Evolutionary conservation across 2,329 filamentous ascomycete genomes (phyloP), one percentile per base, ranked within the genome.

Genomic region (Neurospora crassa): DNA sequence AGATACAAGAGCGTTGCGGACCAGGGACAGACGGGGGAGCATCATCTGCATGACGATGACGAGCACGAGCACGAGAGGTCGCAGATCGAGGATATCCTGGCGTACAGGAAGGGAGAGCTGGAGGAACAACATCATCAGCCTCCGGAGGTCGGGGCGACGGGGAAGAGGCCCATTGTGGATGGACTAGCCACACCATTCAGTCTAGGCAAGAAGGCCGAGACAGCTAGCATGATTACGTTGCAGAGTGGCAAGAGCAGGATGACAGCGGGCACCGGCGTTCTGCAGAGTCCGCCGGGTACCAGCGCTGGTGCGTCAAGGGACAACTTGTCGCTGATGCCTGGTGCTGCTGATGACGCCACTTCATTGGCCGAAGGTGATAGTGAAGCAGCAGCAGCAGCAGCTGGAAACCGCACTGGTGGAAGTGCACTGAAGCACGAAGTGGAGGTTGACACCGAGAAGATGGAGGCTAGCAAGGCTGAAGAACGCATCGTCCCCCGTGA

Each of bases 141-240:
- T 0, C 80, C 85, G 67, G 80, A 84, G 73, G 82, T 87, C 0
- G 87, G 86, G 0, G 83, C 85, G 3, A 83, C 85, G 0, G 87
- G 87, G 5, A 91, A 90, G 76, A 83, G 91, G 2, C 90, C 91
- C 0, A 89, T 89, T 67, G 83, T 91, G 6, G 88, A 88, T 24
- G 90, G 91, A 0, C 87, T 93, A 37, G 91, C 92, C 0, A 86
- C 92, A 75, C 92, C 92, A 0, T 94, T 94, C 77, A 91, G 87
- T 71, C 79, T 94, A 16, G 86, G 86, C 69, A 86, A 86, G 73
- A 85, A 85, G 74, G 86, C 87, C 1, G 86, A 88, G 4, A 91
- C 88, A 20, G 90, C 90, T 0, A 93, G 90, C 80, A 92, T 91
- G 86, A 81, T 90, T 69, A 93, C 91, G 0, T 80, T 93, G 24